Evolutionary conservation across 306 rosid species (phyloP).

Genomic region (Fagus crenata): DNA sequence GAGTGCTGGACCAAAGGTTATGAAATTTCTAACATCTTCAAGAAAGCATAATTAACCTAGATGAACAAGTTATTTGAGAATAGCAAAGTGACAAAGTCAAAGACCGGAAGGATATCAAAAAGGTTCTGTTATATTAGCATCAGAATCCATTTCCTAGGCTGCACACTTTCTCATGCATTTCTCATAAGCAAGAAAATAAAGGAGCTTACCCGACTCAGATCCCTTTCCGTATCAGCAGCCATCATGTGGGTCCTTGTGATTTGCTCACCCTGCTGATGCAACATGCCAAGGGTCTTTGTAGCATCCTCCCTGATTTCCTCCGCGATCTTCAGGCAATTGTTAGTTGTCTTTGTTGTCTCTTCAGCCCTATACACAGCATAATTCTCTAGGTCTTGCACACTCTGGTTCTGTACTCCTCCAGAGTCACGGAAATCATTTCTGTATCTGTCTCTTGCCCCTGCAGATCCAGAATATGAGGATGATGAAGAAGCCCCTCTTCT

Average conservation of each 20-base stretch:
- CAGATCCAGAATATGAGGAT: constrained; percentile 24
- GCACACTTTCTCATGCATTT: not conserved
- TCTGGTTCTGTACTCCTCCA: constrained; percentile 72
- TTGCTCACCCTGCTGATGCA: constrained; percentile 94
- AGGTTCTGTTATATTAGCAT: not conserved
- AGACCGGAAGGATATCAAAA: not conserved
- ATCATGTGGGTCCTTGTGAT: constrained; percentile 79
- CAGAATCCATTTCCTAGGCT: constrained; percentile 19
- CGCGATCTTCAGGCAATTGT: constrained; percentile 77
- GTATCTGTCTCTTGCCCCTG: constrained; percentile 40
- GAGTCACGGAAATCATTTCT: constrained; percentile 50
- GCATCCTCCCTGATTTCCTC: constrained; percentile 81
- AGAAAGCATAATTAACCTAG: not conserved
- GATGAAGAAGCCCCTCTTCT: constrained; percentile 43
- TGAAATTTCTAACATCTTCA: not conserved
- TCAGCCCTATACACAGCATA: constrained; percentile 73
- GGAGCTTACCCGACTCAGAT: constrained; percentile 64
- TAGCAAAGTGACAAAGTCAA: not conserved
- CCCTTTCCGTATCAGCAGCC: constrained; percentile 79
- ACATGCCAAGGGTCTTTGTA: constrained; percentile 74
- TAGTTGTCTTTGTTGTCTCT: constrained; percentile 74
- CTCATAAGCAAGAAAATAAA: constrained; percentile 2
- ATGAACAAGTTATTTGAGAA: not conserved
- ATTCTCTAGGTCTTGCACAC: constrained; percentile 72
- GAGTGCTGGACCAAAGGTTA: not conserved